Evolutionary conservation across 2,329 filamentous ascomycete genomes (phyloP), one percentile per base, ranked within the genome.

Genomic region (Cercospora sesami): DNA sequence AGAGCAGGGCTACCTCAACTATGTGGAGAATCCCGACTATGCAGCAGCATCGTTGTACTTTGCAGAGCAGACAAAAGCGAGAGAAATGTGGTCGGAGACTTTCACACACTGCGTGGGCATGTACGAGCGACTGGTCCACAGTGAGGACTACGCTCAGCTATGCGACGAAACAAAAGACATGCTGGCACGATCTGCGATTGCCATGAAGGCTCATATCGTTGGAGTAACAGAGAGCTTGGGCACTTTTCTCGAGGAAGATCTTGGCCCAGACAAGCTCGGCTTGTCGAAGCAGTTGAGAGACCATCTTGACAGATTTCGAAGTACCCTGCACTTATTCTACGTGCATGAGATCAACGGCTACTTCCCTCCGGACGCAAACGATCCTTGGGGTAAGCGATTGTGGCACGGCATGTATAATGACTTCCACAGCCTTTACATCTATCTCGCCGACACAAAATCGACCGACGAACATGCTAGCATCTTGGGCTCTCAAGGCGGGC

Each of bases 31-130:
- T 68, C 87, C 90, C 0, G 85, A 89, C 62, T 88, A 93, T 75
- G 89, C 91, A 0, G 77, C 93, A 42, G 91, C 89, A 0, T 81
- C 89, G 55, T 80, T 94, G 12, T 86, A 86, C 61, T 84, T 93
- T 53, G 88, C 90, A 1, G 91, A 94, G 74, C 81, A 84, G 23
- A 89, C 89, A 71, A 85, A 86, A 62, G 78, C 90, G 28, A 83
- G 82, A 63, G 84, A 87, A n/a, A 79, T 92, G 12, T 94, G 92
- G 82, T 84, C 89, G 10, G 86, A 91, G 74, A 89, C 91, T 0
- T 93, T 94, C 78, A 85, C 86, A 14, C 92, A 95, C 75, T 93
- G 91, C 75, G 89, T 90, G 39, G 92, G 91, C 53, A 93, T 94
- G 91, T 86, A 86, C 68, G 86, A 90, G 21, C 81, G 82, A 28